phyloP scores from a whole-genome alignment of 345 rosid species.

The Citrus medica region DNA sequence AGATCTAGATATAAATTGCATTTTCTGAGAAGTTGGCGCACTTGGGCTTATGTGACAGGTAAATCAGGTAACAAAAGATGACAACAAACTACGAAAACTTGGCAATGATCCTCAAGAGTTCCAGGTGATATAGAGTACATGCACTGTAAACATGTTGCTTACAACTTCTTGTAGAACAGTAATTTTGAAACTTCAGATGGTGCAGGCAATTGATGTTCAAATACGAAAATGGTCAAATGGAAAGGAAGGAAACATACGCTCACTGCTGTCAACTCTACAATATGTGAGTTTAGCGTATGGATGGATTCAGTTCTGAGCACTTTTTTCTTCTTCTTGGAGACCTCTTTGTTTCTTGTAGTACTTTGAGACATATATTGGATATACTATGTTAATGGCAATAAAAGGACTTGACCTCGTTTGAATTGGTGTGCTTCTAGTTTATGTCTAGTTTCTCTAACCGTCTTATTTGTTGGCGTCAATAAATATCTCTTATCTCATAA shows the following conservation, averaged over 20 bases:
- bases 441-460: too few relatives aligned
- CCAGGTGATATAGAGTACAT: conserved; percentile 34
- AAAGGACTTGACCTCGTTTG: neutral
- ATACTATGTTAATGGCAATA: neutral
- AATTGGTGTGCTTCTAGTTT: neutral
- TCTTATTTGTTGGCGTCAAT: neutral
- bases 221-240: conserved; percentile 77
- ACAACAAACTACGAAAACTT: conserved; percentile 23
- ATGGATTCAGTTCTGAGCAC: neutral
- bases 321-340: neutral
- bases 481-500: neutral
- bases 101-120: conserved; percentile 36
- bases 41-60: conserved; percentile 34
- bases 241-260: conserved; percentile 83
- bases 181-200: conserved; percentile 5
- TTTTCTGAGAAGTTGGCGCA: conserved; percentile 13
- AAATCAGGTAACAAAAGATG: conserved; percentile 52
- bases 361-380: neutral
- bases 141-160: conserved; percentile 1
- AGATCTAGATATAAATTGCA: neutral
- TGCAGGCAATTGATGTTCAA: conserved; percentile 62
- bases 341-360: neutral
- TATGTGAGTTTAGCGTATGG: conserved; percentile 50
- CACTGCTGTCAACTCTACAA: conserved; percentile 87
- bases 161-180: neutral